Conservation (phyloP, 2,329 filamentous ascomycete species). For the Colletotrichum australisinense region DNA sequence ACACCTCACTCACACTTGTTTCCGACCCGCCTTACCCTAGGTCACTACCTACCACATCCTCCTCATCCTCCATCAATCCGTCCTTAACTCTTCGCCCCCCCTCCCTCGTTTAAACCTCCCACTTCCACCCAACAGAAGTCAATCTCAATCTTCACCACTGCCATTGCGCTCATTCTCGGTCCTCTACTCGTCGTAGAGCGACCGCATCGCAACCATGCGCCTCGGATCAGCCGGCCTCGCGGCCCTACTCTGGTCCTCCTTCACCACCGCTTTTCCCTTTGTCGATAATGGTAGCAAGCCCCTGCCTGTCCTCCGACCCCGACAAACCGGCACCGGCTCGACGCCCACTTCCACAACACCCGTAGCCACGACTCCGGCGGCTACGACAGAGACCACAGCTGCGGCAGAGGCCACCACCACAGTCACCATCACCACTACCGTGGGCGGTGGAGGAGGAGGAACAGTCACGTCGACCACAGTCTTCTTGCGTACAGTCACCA, state of each 20-base stretch:
- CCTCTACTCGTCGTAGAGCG: conserved; percentile 13
- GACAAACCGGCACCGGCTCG: conserved; percentile 19
- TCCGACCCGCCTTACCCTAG: not conserved
- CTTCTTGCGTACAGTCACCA: conserved; percentile 36
- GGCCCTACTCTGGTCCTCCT: conserved; percentile 30
- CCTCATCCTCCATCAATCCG: not conserved
- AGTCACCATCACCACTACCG: conserved; percentile 17
- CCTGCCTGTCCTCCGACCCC: conserved; percentile 23
- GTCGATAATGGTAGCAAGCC: conserved; percentile 4
- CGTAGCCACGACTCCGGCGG: conserved; percentile 5
- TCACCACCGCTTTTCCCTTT: conserved; percentile 17
- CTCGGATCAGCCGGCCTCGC: conserved; percentile 27
- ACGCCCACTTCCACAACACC: conserved; percentile 16
- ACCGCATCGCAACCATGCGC: conserved; percentile 22
- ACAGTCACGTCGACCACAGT: conserved; percentile 25
- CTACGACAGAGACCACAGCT: not conserved
- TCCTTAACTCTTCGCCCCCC: not conserved
- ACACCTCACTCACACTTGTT: not conserved
- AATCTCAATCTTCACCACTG: not conserved
- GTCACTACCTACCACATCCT: not conserved
- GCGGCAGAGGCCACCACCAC: conserved; percentile 16
- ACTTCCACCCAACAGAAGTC: not conserved
- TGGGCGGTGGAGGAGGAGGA: conserved; percentile 20
- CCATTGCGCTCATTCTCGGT: not conserved
- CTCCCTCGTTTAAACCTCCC: not conserved